phyloP scores from a whole-genome alignment of 805 yeast genomes.

The Teunomyces aglyptinius region DNA sequence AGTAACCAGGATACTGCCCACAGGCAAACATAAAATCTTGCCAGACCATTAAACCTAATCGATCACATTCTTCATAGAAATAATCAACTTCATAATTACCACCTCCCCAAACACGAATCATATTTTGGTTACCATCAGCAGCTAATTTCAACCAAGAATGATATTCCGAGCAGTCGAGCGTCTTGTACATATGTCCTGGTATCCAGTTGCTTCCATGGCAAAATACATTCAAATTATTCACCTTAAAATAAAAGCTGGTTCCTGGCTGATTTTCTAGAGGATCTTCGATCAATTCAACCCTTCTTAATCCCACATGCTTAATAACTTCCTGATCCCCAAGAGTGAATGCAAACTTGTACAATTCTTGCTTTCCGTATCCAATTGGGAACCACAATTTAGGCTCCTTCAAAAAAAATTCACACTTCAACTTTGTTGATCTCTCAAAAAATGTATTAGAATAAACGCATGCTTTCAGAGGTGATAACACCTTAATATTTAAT shows the following conservation, averaged over 20 bases:
- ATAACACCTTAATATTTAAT: not conserved
- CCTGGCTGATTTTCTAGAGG: conserved; percentile 25
- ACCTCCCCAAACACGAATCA: conserved; percentile 52
- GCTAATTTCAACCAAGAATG: conserved; percentile 32
- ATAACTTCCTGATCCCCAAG: not conserved
- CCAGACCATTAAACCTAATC: conserved; percentile 47
- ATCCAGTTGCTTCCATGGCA: conserved; percentile 48
- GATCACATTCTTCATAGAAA: conserved; percentile 45
- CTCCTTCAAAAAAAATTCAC: not conserved
- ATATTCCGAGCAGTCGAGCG: conserved; percentile 37
- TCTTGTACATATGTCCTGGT: conserved; percentile 43
- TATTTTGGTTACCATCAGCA: conserved; percentile 40
- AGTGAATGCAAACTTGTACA: conserved; percentile 8
- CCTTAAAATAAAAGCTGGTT: conserved; percentile 40
- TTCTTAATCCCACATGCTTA: not conserved
- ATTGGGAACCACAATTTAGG: conserved; percentile 1
- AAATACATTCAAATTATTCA: conserved; percentile 40
- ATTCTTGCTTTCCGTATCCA: not conserved
- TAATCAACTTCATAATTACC: conserved; percentile 44
- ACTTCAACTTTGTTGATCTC: not conserved
- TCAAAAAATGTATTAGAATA: not conserved
- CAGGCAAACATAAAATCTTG: conserved; percentile 61
- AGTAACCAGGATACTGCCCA: conserved; percentile 50
- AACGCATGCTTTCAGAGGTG: not conserved
- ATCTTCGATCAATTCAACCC: not conserved